Evolutionary conservation across 768 basidiomycete species (phyloP), one percentile per base, ranked within the genome.

Genomic region (Amanita pseudoporphyria): DNA sequence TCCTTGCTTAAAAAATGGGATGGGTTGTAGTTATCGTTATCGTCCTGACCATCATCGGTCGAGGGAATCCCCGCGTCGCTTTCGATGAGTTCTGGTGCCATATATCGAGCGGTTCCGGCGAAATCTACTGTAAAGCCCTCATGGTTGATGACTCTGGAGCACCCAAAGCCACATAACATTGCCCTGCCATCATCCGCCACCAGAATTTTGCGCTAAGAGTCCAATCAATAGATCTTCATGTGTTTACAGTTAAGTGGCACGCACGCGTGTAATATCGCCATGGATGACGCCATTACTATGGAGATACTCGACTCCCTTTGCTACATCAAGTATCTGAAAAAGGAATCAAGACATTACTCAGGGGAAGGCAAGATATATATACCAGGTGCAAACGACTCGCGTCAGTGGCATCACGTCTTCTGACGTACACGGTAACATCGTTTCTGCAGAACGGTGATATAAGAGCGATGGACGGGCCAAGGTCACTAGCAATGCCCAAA

Each of bases 401-500:
- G 16, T 33, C 5, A 1, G 42, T 43, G 32, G 54, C 42, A 67
- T 68, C 52, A 81, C 60, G n/a, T n/a, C n/a, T n/a, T n/a, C n/a
- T 40, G 16, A 50, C 21, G 57, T 79, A 82, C 19, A 71, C 61
- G 47, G 65, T 67, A 47, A 82, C 65, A 9, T 73, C 79, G 45
- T 81, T 79, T 31, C 71, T 68, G 57, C 78, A 81, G 78, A 79
- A 83, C 3, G 74, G 73, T 3, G 81, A 81, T 0, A 82, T 78
- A 77, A 82, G 81, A 14, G 74, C 80, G 22, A 82, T 67, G 16
- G 30, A 50, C 41, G 75, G 73, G 30, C 70, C 67, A 24, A 66
- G 62, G 4, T 69, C 68, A 54, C 77, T 76, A 13, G 77, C 61
- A 49, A 82, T 70, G 2, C 81, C 81, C 47, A 72, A 76, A 22